Evolutionary conservation across 208 protist species (phyloP), one percentile per base, ranked within the genome.

Genomic region (Leishmania arabica): DNA sequence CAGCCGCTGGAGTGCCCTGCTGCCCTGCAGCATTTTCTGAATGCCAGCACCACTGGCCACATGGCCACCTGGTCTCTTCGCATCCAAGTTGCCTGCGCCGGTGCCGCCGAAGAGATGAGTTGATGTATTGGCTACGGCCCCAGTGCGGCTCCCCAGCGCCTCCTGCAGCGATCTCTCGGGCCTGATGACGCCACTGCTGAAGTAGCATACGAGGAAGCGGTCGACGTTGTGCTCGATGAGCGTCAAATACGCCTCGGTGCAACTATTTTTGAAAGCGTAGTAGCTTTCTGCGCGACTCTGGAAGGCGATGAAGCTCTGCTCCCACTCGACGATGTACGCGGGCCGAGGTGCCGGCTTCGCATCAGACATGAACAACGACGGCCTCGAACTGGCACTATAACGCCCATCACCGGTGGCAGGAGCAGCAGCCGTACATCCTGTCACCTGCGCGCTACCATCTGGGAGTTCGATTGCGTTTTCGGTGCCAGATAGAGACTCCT

Each of bases 181-280:
- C 34, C 64, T 58, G 37, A 81, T 79, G 5, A 34, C 54, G 65
- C 76, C 84, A 45, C 71, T 77, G 78, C 60, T 85, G 84, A 90
- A 91, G 77, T 89, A 78, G 49, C 75, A 76, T 13, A 78, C 78
- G 19, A 95, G 82, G 68, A 93, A 95, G 54, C 77, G 82, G 56
- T 95, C 92, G 24, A 95, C 92, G 65, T 83, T 78, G 21, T 79
- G 82, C 75, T 95, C 92, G 68, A 95, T 83, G 40, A 84, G 82
- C 24, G 83, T 87, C 51, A 95, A 81, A 75, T 95, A 95, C 37
- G 72, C 77, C 74, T 95, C 89, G 0, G 89, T 94, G 77, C 77
- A 91, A 5, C 54, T 27, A 27, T 88, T 78, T 71, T 95, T 95
- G 70, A 84, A 79, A 40, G 40, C 51, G 31, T 84, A 66, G 80